phyloP scores from a whole-genome alignment of 148 eudicot species.

The Camellia sinensis region DNA sequence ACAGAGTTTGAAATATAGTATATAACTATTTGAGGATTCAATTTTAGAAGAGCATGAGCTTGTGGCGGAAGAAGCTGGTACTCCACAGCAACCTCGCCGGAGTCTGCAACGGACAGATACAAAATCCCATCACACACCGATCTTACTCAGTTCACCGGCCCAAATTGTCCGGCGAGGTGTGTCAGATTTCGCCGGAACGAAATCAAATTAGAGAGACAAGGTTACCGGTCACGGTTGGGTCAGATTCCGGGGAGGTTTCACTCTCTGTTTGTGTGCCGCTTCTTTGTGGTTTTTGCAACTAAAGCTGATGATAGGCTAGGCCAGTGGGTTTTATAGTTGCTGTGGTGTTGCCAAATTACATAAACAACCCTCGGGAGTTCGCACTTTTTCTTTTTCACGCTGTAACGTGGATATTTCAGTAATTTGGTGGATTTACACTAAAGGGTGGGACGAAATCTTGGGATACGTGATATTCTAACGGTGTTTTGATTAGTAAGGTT shows the following conservation, averaged over 20 bases:
- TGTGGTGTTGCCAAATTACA: slow-evolving; percentile 14
- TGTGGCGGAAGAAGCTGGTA: slow-evolving; percentile 85
- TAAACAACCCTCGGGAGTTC: slow-evolving; percentile 4
- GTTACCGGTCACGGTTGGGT: not conserved
- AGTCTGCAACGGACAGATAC: slow-evolving; percentile 66
- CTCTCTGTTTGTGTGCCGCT: not conserved
- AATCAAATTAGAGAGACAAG: not conserved
- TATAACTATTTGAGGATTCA: not conserved
- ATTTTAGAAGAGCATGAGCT: slow-evolving; percentile 70
- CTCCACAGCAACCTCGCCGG: slow-evolving; percentile 86
- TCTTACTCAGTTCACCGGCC: slow-evolving; percentile 19
- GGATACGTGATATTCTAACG: too few relatives aligned
- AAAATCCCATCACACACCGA: slow-evolving; percentile 63
- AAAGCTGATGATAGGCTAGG: slow-evolving; percentile 33
- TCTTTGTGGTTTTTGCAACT: slow-evolving; percentile 26
- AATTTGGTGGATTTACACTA: not conserved
- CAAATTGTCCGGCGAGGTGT: not conserved
- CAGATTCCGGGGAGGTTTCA: slow-evolving; percentile 15
- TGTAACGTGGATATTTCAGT: not conserved
- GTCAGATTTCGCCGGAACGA: slow-evolving; percentile 2
- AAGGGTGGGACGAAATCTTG: too few relatives aligned
- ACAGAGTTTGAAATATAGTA: slow-evolving; percentile 1
- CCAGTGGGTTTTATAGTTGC: slow-evolving; percentile 26
- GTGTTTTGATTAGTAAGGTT: too few relatives aligned
- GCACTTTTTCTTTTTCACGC: not conserved